A percentile compares a stretch with the other conserved stretches of the same genome.
phyloP scores from a whole-genome alignment of 2,329 filamentous ascomycete genomes.

The Ophiosphaerella korrae region DNA sequence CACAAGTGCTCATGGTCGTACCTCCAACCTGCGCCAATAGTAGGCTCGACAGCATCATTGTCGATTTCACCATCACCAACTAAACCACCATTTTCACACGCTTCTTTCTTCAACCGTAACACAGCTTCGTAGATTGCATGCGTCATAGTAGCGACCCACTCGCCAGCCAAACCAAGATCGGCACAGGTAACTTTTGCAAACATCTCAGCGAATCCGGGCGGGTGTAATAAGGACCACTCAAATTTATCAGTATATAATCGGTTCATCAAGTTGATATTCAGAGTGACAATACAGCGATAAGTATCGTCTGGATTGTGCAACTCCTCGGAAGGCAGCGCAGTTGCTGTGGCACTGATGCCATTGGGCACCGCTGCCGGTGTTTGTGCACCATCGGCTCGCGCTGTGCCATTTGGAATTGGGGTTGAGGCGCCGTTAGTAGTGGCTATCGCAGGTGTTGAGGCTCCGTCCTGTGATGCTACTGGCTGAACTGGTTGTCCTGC shows the following conservation, averaged over 20 bases:
- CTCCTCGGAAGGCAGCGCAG: conserved; percentile 67
- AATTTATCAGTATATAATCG: conserved; percentile 96
- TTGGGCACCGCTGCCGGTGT: conserved; percentile 56
- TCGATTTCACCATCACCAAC: conserved; percentile 78
- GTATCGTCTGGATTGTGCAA: conserved; percentile 90
- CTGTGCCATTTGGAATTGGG: conserved; percentile 56
- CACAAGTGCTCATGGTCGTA: conserved; percentile 90
- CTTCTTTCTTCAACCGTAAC: conserved; percentile 90
- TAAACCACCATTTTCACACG: conserved; percentile 87
- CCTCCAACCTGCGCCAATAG: conserved; percentile 88
- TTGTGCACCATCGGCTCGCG: conserved; percentile 48
- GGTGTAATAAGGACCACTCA: conserved; percentile 93
- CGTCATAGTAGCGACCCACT: conserved; percentile 93
- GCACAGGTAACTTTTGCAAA: conserved; percentile 93
- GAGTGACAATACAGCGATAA: conserved; percentile 87
- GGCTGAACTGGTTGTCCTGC: conserved; percentile 42
- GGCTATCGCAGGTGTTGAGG: conserved; percentile 53
- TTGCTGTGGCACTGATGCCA: conserved; percentile 72
- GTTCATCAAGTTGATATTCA: conserved; percentile 91
- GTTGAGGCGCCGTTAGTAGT: conserved; percentile 62
- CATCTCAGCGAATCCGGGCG: conserved; percentile 86
- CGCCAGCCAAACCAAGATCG: conserved; percentile 84
- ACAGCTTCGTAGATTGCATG: conserved; percentile 98
- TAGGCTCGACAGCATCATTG: conserved; percentile 78
- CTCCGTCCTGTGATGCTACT: conserved; percentile 57